Percentiles rank a stretch among this genome's conserved stretches.
phyloP scores from a whole-genome alignment of 2,329 filamentous ascomycete genomes.

The Podosphaera xanthii region DNA sequence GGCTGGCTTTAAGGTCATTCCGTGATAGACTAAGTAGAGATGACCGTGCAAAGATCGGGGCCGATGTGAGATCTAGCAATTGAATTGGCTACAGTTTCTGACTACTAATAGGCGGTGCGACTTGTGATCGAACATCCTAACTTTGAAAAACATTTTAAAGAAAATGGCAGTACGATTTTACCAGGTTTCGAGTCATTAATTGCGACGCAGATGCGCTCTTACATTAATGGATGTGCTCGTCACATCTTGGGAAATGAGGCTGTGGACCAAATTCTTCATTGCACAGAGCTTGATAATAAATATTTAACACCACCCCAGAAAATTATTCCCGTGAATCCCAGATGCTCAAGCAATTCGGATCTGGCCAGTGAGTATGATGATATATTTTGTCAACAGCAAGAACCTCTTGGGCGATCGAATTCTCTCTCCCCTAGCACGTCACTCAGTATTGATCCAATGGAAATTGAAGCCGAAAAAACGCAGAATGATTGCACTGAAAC shows the following conservation, averaged over 20 bases:
- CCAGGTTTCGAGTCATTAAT: background rate
- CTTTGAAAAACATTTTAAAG: slow-evolving; percentile 1
- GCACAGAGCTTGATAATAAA: background rate
- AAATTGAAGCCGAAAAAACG: background rate
- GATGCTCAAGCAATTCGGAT: background rate
- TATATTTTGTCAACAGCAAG: background rate
- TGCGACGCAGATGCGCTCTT: background rate
- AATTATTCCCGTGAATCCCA: background rate
- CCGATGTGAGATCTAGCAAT: background rate
- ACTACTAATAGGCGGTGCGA: background rate
- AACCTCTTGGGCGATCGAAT: background rate
- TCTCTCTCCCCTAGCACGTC: slow-evolving; percentile 1
- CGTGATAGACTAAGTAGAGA: background rate
- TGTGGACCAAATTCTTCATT: background rate
- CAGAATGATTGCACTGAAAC: background rate
- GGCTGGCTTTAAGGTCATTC: background rate
- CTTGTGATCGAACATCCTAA: background rate
- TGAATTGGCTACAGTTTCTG: background rate
- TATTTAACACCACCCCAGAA: background rate
- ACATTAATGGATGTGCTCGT: background rate
- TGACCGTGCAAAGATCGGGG: background rate
- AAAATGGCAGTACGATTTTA: background rate
- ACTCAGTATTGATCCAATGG: background rate
- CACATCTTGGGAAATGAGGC: background rate
- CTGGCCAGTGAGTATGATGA: background rate